These are phyloP conservation scores for Zea luxurians DNA, from an alignment of 176 grass and related monocot species.

Conservation along the genomic window DNA sequence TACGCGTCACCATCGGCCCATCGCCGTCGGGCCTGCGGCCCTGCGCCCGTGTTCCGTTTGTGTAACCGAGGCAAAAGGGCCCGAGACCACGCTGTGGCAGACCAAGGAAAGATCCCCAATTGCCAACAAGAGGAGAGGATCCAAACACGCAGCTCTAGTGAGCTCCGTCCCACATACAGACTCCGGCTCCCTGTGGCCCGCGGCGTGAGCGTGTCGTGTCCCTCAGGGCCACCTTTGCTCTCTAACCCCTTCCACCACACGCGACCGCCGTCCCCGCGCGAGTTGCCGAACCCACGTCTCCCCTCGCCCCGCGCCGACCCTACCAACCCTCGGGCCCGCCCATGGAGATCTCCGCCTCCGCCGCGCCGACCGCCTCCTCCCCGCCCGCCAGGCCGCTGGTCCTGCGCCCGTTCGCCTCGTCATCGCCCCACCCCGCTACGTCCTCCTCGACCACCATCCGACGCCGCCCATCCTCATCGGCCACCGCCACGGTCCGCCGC, in stretches of 20 bases:
- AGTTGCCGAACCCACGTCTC: neutral
- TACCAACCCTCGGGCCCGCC: neutral
- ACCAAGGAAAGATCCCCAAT: neutral
- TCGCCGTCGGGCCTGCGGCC: too few relatives aligned
- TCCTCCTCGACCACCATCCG: constrained; percentile 5
- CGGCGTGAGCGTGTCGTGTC: neutral
- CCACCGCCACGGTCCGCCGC: constrained; percentile 44
- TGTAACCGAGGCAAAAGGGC: too few relatives aligned
- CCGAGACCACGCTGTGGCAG: too few relatives aligned
- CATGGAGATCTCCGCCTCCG: constrained; percentile 46
- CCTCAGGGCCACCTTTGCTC: neutral
- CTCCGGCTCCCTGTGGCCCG: too few relatives aligned
- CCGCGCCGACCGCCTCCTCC: constrained; percentile 22
- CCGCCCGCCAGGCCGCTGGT: constrained; percentile 14
- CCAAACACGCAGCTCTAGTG: constrained; percentile 10
- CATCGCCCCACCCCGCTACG: neutral
- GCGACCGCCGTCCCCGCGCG: neutral
- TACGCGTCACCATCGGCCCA: too few relatives aligned
- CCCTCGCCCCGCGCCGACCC: neutral
- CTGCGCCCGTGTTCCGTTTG: too few relatives aligned
- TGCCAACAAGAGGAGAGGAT: neutral
- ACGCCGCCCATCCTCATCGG: constrained; percentile 16
- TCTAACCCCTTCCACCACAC: neutral
- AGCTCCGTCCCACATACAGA: neutral
- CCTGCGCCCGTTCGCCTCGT: constrained; percentile 30